Evolutionary conservation across 495 filamentous ascomycete genomes (phyloP).

Genomic region (Pyrenula aspistea): DNA sequence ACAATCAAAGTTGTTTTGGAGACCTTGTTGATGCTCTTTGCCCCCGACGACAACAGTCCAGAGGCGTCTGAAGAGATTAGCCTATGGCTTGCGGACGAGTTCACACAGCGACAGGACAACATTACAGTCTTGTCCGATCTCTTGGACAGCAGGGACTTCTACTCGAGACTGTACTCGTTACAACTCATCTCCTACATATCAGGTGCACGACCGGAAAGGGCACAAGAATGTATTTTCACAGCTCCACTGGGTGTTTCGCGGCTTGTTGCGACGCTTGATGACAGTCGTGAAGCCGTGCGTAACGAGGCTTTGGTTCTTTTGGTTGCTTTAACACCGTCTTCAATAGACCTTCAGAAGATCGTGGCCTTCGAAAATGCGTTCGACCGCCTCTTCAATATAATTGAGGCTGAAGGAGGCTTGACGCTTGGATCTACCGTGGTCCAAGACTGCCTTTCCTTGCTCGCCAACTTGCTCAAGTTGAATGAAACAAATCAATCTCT

Average conservation of each 20-base stretch:
- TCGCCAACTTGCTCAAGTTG: constrained; percentile 80
- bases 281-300: constrained; percentile 76
- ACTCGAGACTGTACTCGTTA: constrained; percentile 82
- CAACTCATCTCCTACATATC: constrained; percentile 83
- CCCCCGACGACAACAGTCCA: constrained; percentile 59
- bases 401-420: constrained; percentile 70
- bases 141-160: constrained; percentile 79
- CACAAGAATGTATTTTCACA: constrained; percentile 88
- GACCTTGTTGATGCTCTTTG: constrained; percentile 88
- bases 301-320: constrained; percentile 64
- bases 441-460: constrained; percentile 86
- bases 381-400: constrained; percentile 70
- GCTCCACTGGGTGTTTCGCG: constrained; percentile 81
- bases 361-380: constrained; percentile 93
- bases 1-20: constrained; percentile 90
- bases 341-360: constrained; percentile 81
- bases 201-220: constrained; percentile 76
- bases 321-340: constrained; percentile 55
- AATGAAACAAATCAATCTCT: constrained; percentile 89
- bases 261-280: constrained; percentile 72
- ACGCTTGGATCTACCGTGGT: constrained; percentile 79
- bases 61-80: constrained; percentile 96
- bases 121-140: constrained; percentile 84
- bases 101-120: constrained; percentile 97
- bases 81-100: constrained; percentile 94